Conservation (phyloP, 2,329 filamentous ascomycete genomes). For the Tolypocladium endophyticum region DNA sequence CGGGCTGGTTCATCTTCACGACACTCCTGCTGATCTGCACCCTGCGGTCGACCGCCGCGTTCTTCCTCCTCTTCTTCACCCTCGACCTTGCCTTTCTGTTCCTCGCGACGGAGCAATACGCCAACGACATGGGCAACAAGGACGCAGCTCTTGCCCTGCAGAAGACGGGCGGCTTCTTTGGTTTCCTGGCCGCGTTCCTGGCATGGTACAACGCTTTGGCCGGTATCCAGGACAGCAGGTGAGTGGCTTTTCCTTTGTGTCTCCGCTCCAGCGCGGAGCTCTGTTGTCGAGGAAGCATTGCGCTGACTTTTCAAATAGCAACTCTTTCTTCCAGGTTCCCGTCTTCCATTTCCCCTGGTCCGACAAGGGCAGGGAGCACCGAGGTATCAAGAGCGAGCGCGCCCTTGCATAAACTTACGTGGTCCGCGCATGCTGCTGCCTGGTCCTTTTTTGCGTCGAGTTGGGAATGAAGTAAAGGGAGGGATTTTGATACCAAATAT, state of each 20-base stretch:
- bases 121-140: conserved; percentile 38
- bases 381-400: conserved; percentile 31
- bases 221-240: conserved; percentile 66
- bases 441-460: not conserved
- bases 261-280: not conserved
- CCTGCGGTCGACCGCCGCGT: conserved; percentile 65
- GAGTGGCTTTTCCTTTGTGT: conserved; percentile 15
- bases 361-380: conserved; percentile 56
- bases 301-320: conserved; percentile 42
- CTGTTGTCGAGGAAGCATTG: not conserved
- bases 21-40: conserved; percentile 64
- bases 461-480: not conserved
- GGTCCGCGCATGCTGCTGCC: not conserved
- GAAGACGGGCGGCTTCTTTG: conserved; percentile 68
- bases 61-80: conserved; percentile 67
- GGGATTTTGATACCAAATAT: not conserved
- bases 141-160: conserved; percentile 38
- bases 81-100: conserved; percentile 68
- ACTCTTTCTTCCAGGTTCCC: conserved; percentile 82
- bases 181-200: conserved; percentile 68
- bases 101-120: conserved; percentile 54
- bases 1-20: conserved; percentile 80
- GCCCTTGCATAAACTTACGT: conserved; percentile 7
- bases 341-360: conserved; percentile 96
- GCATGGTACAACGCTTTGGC: conserved; percentile 84